Base-by-base conservation (phyloP, 2,329 filamentous ascomycete genomes). In the Exophiala dermatitidis region DNA sequence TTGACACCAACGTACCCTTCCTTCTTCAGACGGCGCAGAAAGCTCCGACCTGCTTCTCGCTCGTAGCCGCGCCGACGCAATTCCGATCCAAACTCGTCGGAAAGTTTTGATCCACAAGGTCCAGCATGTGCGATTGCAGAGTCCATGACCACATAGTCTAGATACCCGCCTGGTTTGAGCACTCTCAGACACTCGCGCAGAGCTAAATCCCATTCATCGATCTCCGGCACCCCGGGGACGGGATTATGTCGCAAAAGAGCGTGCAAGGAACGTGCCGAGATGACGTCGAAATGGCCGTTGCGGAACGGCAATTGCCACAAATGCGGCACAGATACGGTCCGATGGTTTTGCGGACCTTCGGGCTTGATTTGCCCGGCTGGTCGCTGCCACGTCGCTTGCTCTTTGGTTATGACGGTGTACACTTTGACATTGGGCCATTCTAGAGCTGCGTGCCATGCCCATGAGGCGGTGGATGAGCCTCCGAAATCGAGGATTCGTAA, bases 31-130 rank as follows among this genome's bases (percentile, higher is more conserved):
- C 90, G 83, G 12, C 78, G 73, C 2, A 96, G 75, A 75, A 91
- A 97, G 53, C 79, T 78, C 71, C 88, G 90, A 9, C 89, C 93
- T 0, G 91, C 88, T 48, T 77, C 76, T 1, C 91, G 84, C 67
- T 97, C 93, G 68, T 96, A 97, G 31, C 91, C 91, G 2, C 91
- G 81, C 0, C 87, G 91, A 70, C 86, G 87, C 56, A 98, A 84
- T 48, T 87, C 85, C 74, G 93, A 94, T 38, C 86, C 86, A 66
- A 98, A 97, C 70, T 97, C 90, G 50, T 94, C 88, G 46, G 85
- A 86, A 68, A 93, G 86, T 43, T 89, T 88, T 53, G 88, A 83
- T 34, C 85, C 88, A 19, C 84, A 77, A 0, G 86, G 83, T 0
- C 90, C 90, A 0, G 89, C 84, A 60, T 90, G 90, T 58, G 94